These are phyloP conservation scores for Porphyrellus sp. DNA, from an alignment of 1,284 basidiomycete species.

Conservation along the genomic window DNA sequence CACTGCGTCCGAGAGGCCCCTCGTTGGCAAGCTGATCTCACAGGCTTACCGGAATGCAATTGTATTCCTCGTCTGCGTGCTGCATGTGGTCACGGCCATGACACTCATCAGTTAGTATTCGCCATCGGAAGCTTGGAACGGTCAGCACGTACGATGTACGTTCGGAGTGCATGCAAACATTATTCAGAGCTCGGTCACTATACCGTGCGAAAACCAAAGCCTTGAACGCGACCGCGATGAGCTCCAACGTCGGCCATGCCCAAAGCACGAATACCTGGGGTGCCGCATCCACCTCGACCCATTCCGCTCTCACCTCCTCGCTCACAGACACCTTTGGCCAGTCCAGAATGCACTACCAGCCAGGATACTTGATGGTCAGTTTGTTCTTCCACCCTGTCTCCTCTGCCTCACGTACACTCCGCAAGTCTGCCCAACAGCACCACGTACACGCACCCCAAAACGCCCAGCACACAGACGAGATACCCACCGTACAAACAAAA, in stretches of 20 bases:
- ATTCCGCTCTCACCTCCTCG: constrained; percentile 24
- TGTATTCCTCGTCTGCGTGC: no score
- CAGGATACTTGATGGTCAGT: constrained; percentile 70
- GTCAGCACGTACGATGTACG: no score
- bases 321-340: constrained; percentile 58
- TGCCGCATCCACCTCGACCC: constrained; percentile 22
- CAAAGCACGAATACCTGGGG: constrained; percentile 30
- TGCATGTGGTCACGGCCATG: no score
- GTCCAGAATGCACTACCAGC: constrained; percentile 69
- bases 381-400: not conserved
- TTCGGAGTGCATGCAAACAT: no score
- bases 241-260: constrained; percentile 20
- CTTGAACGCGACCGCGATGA: constrained; percentile 21
- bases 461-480: constrained; percentile 62
- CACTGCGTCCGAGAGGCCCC: no score
- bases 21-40: no score
- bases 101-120: no score
- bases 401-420: not conserved
- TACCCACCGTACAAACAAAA: constrained; percentile 68
- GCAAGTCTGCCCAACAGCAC: constrained; percentile 57
- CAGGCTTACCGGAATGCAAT: no score
- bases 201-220: constrained; percentile 12
- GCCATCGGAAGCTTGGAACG: no score
- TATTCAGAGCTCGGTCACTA: no score
- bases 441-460: constrained; percentile 54